Conservation (phyloP, 2,329 filamentous ascomycete species). For the Drechslerella coelobrocha region DNA sequence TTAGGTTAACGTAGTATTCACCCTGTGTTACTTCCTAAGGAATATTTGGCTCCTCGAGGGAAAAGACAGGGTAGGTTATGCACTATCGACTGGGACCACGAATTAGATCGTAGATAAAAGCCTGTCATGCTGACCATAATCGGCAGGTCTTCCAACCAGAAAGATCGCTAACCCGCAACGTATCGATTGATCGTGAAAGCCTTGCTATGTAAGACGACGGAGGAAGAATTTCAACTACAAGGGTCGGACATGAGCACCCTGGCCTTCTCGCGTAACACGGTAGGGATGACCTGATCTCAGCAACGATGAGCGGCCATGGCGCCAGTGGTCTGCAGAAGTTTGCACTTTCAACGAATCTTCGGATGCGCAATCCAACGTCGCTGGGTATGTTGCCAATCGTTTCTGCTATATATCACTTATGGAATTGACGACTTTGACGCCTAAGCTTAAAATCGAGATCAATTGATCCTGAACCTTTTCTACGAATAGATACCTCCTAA, state of each 20-base stretch:
- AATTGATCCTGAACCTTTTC: background rate
- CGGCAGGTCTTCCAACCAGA: background rate
- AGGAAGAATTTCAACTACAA: slow-evolving; percentile 2
- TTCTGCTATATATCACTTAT: background rate
- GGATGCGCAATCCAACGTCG: background rate
- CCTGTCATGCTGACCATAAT: background rate
- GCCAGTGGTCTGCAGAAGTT: too few relatives aligned
- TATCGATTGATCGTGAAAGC: background rate
- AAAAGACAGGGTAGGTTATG: background rate
- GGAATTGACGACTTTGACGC: background rate
- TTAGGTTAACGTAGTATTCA: background rate
- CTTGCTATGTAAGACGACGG: slow-evolving; percentile 1
- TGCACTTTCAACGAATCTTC: background rate
- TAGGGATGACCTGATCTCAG: background rate
- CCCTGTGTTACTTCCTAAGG: background rate
- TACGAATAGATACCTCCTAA: background rate
- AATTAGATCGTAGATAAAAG: background rate
- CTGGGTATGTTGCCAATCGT: background rate
- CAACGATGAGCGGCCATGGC: background rate
- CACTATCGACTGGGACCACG: background rate
- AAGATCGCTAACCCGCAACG: background rate
- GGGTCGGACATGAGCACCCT: slow-evolving; percentile 14
- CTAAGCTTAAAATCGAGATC: background rate
- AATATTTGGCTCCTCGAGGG: background rate
- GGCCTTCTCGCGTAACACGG: background rate